Conservation (phyloP, 2,329 filamentous ascomycete genomes). For the Ophiostoma himal-ulmi region DNA sequence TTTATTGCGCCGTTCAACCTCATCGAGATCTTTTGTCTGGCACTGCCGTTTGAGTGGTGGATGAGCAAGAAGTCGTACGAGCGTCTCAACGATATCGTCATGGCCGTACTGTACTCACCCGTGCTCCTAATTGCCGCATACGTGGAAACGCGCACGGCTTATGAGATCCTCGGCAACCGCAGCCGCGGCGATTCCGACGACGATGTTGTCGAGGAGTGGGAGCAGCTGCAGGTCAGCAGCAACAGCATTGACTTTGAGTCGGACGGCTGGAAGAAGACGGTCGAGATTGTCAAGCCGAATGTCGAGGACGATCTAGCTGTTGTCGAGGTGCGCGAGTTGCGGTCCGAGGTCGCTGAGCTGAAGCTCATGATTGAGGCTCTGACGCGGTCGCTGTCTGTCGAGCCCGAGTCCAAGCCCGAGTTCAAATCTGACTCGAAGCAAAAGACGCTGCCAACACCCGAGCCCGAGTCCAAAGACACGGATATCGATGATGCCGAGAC, state of each 20-base stretch:
- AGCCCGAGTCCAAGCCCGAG: not conserved
- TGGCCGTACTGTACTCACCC: conserved; percentile 68
- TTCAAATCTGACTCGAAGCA: not conserved
- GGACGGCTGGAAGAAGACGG: conserved; percentile 79
- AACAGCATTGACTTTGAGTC: conserved; percentile 77
- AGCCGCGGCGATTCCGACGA: conserved; percentile 81
- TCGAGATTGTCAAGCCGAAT: conserved; percentile 70
- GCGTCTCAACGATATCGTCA: conserved; percentile 73
- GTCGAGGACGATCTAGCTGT: conserved; percentile 72
- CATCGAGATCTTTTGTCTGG: conserved; percentile 74
- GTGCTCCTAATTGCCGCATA: conserved; percentile 72
- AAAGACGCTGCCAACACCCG: not conserved
- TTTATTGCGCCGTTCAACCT: conserved; percentile 96
- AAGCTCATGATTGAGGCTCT: conserved; percentile 41
- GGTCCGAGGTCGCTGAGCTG: conserved; percentile 53
- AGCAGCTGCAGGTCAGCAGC: conserved; percentile 65
- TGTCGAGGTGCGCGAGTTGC: conserved; percentile 58
- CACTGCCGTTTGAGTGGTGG: conserved; percentile 93
- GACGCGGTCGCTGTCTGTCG: conserved; percentile 14
- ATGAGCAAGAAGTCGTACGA: conserved; percentile 68
- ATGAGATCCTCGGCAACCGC: conserved; percentile 65
- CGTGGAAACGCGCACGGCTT: conserved; percentile 61
- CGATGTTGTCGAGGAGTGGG: conserved; percentile 86
- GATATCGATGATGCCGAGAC: not conserved
- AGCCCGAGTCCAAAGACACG: not conserved